Evolutionary conservation across 352 stramenopile species (phyloP), one percentile per base, ranked within the genome.

Genomic region (Pythium coloratum): DNA sequence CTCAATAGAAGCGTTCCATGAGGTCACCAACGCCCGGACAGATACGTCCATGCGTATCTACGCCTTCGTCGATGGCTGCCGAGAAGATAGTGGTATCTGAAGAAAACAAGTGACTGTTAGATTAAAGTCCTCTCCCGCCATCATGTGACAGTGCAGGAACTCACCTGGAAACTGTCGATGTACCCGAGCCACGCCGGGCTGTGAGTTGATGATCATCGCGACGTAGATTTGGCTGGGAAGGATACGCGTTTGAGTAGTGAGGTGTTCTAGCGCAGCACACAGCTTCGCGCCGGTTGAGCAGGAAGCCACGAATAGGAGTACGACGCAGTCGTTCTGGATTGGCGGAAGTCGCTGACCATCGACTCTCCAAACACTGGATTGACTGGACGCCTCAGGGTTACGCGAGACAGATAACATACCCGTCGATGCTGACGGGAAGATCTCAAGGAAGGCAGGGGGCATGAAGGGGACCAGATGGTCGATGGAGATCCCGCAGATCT

Each of bases 211-310:
- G 24, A 89, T 55, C 2, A 77, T 77, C 54, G 83, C 73, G 53
- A 86, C 81, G 73, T 87, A 88, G 72, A 91, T 87, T 68, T 34
- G 73, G 7, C 64, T 66, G 8, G 72, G 62, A 6, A 53, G 46
- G 13, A 89, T 62, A 26, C 69, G 61, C 9, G 33, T 63, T 6
- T 75, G 57, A 9, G 61, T 54, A 5, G 85, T 62, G 9, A 90
- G 77, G 47, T 83, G 69, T 24, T 75, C 42, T n/a, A 90, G 47
- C 2, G 69, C 80, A 18, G 71, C 65, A 14, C 72, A 80, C 12
- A 76, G 75, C 18, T 75, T 64, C 6, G 72, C 65, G 18, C 82
- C 82, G 18, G 78, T 91, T 2, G 69, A 60, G 47, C 82, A 91
- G 34, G 70, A 33, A 7, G 75, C 67, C 44, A 84, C 73, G 13